Evolutionary conservation across 768 basidiomycete species (phyloP), one percentile per base, ranked within the genome.

Genomic region (Psilocybe cyanescens): DNA sequence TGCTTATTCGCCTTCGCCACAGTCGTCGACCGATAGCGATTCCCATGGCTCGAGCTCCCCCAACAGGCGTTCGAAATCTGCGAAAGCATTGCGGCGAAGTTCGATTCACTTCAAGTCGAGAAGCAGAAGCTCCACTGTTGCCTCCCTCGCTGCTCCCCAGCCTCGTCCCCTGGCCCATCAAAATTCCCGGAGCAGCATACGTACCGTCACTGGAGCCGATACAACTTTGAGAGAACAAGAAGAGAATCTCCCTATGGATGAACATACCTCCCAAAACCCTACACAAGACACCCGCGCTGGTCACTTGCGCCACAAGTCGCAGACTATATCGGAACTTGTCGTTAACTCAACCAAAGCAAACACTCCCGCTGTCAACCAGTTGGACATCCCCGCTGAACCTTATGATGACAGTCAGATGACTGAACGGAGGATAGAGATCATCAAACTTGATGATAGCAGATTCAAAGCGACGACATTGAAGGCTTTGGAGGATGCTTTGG

Each of bases 121-220:
- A 35, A 89, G 87, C 62, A 79, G 86, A 29, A 88, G 86, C 64
- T 89, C 88, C 28, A 90, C 88, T 3, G 77, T 89, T n/a, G 89
- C 84, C 4, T 85, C 84, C 17, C 73, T 88, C 7, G 78, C 83
- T 29, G 86, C 81, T 2, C 74, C 80, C 24, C 54, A 60, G 12
- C 59, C 65, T 8, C 56, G 55, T n/a, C 67, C 67, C 39, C 69
- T 86, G 11, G 69, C 66, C 4, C 83, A 81, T 58, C 82, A 81
- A 41, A 80, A 81, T 16, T 91, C 90, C 2, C 77, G 76, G 17
- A 90, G 86, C 69, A 93, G 91, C 63, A 81, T 91, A 31, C 82
- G 84, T 16, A 94, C 92, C 0, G 87, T 94, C 4, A 85, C 83
- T 29, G 89, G 84, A 1, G 81, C 72, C 6, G 87, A 87, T 35